Conservation (phyloP, 257 asterid genomes). For the Forsythia viridissima region DNA sequence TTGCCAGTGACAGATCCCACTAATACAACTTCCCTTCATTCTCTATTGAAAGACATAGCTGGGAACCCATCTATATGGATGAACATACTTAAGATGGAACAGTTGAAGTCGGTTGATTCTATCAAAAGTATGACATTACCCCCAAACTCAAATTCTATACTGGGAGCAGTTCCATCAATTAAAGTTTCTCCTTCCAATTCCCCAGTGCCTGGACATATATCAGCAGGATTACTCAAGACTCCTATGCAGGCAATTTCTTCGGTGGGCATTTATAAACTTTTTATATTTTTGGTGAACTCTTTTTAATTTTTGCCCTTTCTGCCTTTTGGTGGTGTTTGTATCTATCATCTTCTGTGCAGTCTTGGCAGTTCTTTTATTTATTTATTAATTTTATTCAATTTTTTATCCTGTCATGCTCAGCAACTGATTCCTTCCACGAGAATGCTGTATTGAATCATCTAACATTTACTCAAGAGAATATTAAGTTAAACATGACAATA, state of each 20-base stretch:
- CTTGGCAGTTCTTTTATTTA: neutral
- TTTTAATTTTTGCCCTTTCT: neutral
- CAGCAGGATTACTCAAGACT: conserved; percentile 50
- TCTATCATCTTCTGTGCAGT: conserved; percentile 6
- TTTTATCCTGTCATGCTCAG: neutral
- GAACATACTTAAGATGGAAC: conserved; percentile 69
- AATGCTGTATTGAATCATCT: neutral
- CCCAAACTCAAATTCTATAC: conserved; percentile 41
- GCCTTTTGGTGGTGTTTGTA: conserved; percentile 4
- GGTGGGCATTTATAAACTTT: conserved; percentile 47
- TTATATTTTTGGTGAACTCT: neutral
- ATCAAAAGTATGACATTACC: conserved; percentile 38
- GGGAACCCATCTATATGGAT: conserved; percentile 81
- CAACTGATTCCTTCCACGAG: neutral
- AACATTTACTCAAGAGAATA: neutral
- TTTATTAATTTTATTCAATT: conserved; percentile 2
- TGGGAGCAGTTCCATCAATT: conserved; percentile 52
- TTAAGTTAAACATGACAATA: neutral
- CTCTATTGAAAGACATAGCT: conserved; percentile 66
- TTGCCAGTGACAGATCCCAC: conserved; percentile 37
- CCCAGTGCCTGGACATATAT: conserved; percentile 41
- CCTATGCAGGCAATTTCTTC: conserved; percentile 43
- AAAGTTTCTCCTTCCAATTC: conserved; percentile 35
- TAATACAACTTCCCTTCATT: conserved; percentile 53
- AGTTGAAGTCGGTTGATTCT: conserved; percentile 53